Evolutionary conservation across 805 yeast species (phyloP).

Genomic region (Saccharomycopsis sp.): DNA sequence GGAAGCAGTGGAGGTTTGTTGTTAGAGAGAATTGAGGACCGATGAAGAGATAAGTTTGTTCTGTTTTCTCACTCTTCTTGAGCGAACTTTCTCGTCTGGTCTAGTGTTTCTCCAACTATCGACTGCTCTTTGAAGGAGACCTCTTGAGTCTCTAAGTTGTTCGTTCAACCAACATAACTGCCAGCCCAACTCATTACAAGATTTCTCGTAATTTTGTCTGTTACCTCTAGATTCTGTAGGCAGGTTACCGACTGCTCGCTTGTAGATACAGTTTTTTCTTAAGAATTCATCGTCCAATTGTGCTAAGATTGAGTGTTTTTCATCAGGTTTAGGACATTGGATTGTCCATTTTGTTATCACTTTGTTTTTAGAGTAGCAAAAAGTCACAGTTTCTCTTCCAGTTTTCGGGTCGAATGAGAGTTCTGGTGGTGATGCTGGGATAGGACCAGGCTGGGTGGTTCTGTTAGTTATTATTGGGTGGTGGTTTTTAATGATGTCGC

Average conservation of each 20-base stretch:
- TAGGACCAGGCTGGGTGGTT: conserved; percentile 31
- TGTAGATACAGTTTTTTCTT: conserved; percentile 37
- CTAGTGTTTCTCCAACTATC: conserved; percentile 46
- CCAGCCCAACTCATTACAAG: conserved; percentile 46
- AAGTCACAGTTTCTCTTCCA: conserved; percentile 29
- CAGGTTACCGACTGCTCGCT: conserved; percentile 13
- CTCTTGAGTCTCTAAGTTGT: conserved; percentile 36
- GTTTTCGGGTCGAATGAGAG: conserved; percentile 23
- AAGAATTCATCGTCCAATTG: conserved; percentile 30
- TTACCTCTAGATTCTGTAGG: conserved; percentile 35
- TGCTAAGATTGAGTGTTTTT: conserved; percentile 4
- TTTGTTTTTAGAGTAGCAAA: conserved; percentile 29
- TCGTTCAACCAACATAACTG: conserved; percentile 37
- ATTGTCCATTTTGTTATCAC: conserved; percentile 23
- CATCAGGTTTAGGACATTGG: conserved; percentile 15
- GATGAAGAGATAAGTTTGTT: conserved; percentile 5
- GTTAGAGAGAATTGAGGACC: not conserved
- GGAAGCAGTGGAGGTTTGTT: too few relatives aligned
- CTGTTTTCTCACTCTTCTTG: conserved; percentile 36
- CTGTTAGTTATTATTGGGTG: conserved; percentile 15
- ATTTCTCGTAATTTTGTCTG: conserved; percentile 38
- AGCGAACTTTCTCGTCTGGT: conserved; percentile 33
- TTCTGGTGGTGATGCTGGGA: conserved; percentile 28
- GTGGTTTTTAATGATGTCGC: not conserved
- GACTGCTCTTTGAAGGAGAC: conserved; percentile 45